Evolutionary conservation across 164 flowering plant species (phyloP), one percentile per base, ranked within the genome.

Genomic region (Berberis vulgaris): DNA sequence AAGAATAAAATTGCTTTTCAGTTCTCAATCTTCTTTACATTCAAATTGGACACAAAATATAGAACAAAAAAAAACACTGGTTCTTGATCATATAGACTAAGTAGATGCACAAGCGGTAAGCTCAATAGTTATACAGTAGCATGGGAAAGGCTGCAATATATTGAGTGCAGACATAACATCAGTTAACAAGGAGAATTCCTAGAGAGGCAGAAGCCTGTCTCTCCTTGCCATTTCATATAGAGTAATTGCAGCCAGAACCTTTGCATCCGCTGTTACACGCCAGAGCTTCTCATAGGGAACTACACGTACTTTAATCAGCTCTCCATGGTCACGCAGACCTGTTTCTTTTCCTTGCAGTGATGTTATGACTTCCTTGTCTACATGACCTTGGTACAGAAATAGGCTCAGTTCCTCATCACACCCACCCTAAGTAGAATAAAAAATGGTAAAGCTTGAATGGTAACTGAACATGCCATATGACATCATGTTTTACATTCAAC

Each of bases 291-390:
- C 62, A 61, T 88, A 93, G 5, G 92, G 96, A 59, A 93, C 88
- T 3, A 87, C 89, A 67, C 71, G 85, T 63, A 93, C 96, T 74
- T 80, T 87, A 53, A 93, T 93, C 68, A 90, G 68, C 82, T 90
- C 98, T 5, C 96, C 97, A 62, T 84, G 97, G 26, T 88, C 98
- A 0, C 82, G 81, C 49, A 93, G 91, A 56, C 98, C 98, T n/a
- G 84, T 81, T 79, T 86, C 79, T 72, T 83, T 90, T 43, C 96
- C 98, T 50, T 86, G 97, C 61, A 90, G 80, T 58, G 85, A 72
- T 49, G 59, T 61, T 41, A 90, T 86, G 7, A 71, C 72, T 54
- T 79, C 88, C 58, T 72, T 77, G 42, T 71, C 77, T 10, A 83
- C 96, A 40, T 43, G 9, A 10, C 88, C 87, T 82, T 78, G 70